Evolutionary conservation across 2,329 filamentous ascomycete genomes (phyloP), one percentile per base, ranked within the genome.

Genomic region (Coniella vitis): DNA sequence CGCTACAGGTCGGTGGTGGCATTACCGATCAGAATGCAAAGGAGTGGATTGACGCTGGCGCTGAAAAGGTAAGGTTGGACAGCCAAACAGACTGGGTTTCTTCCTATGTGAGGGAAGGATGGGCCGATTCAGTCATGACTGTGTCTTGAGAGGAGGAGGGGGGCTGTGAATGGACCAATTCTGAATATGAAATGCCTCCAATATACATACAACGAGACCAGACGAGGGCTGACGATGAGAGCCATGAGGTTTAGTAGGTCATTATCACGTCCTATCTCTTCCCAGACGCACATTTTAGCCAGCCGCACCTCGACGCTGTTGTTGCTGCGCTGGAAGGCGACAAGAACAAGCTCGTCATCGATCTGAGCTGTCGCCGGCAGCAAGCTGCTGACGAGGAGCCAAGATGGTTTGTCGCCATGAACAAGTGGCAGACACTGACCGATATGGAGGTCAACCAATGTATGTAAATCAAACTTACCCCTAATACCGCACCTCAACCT

Each of bases 351-450:
- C 80, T 98, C 42, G 91, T 98, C 57, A 90, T 98, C 63, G 93
- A 98, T 63, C 78, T 98, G 20, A 95, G 90, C 67, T 98, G 93
- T 64, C 82, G 93, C 45, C 76, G 83, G 51, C 84, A 83, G 52
- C 86, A 76, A 34, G 74, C 84, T 48, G 84, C 73, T 35, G 37
- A 35, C 21, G 48, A 39, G 25, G 48, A 41, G 9, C 51, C 51
- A 4, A 51, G 40, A 29, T 98, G 93, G 93, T 90, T 87, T 60
- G 93, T 98, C n/a, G 91, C 93, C 48, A 98, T 95, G 85, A 88
- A 98, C 68, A 95, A 95, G 66, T 98, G 93, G 93, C 93, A 97
- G 74, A 95, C 89, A 1, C 84, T 97, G 48, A 97, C 93, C 1
- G 88, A 96, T 61, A 95, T 95, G 83, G 89, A 96, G 64, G 82